A percentile compares a stretch with the other conserved stretches of the same genome.
Evolutionary conservation across 2,329 filamentous ascomycete species (phyloP).

Genomic region (Rhytidhysteron rufulum): DNA sequence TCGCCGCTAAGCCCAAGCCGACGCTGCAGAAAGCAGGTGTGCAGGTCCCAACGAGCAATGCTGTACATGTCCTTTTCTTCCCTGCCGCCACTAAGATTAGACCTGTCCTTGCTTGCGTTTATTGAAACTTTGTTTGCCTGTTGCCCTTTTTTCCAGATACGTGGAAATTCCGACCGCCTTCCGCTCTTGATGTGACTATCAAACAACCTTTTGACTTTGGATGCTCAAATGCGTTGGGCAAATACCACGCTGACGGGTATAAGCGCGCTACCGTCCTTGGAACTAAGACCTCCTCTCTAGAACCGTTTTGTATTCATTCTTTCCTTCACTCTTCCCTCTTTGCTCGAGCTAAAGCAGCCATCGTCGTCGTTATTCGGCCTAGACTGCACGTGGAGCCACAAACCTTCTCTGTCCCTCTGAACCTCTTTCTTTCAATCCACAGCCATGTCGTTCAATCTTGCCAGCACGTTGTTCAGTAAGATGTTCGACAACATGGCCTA

Average conservation of each 20-base stretch:
- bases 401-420: too few relatives aligned
- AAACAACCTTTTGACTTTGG: neutral
- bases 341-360: too few relatives aligned
- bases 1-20: neutral
- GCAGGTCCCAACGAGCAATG: neutral
- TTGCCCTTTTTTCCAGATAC: neutral
- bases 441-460: neutral
- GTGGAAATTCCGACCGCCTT: neutral
- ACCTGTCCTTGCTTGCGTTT: neutral
- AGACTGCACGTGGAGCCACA: too few relatives aligned
- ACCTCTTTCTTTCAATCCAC: neutral
- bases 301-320: too few relatives aligned
- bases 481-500: neutral
- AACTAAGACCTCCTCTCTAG: too few relatives aligned
- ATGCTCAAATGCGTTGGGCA: too few relatives aligned
- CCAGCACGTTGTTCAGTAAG: neutral
- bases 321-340: too few relatives aligned
- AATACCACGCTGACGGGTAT: too few relatives aligned
- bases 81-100: neutral
- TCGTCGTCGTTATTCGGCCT: too few relatives aligned
- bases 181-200: neutral
- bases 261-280: too few relatives aligned
- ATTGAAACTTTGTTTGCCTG: neutral
- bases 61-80: neutral
- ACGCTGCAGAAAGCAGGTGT: neutral